A percentile compares a stretch with the other conserved stretches of the same genome.
Evolutionary conservation across 305 asterid genomes (phyloP).

Genomic region (Fraxinus platypoda): DNA sequence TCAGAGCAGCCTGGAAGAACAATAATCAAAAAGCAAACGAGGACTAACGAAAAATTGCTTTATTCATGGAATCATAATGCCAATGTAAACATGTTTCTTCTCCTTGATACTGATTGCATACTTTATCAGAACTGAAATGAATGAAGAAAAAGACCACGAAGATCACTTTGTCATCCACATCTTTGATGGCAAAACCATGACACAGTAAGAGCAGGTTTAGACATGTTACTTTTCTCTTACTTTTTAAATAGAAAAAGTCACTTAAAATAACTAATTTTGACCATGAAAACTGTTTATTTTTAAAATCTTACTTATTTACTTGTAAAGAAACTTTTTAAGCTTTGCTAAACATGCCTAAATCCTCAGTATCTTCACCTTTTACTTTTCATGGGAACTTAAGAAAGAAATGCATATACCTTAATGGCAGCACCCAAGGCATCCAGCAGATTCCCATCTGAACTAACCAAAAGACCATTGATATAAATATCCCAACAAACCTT

Average conservation of each 20-base stretch:
- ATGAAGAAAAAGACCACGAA: neutral
- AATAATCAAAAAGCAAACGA: neutral
- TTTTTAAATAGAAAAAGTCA: neutral
- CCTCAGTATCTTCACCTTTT: neutral
- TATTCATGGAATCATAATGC: neutral
- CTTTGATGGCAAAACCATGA: neutral
- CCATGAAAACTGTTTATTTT: neutral
- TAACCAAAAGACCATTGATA: constrained; percentile 76
- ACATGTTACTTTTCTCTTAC: neutral
- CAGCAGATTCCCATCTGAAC: constrained; percentile 81
- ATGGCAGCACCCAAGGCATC: constrained; percentile 91
- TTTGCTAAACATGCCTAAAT: neutral
- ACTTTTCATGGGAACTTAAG: neutral
- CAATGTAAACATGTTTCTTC: neutral
- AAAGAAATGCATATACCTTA: constrained; percentile 46
- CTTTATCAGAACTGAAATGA: neutral
- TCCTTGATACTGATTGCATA: too few relatives aligned
- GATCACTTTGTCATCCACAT: neutral
- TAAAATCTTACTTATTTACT: neutral
- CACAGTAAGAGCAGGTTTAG: neutral
- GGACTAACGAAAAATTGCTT: neutral
- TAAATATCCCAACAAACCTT: constrained; percentile 95
- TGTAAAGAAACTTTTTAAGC: neutral
- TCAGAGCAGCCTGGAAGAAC: constrained; percentile 67
- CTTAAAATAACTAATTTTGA: neutral